Evolutionary conservation across 768 basidiomycete genomes (phyloP).

Genomic region (Pluteus cervinus): DNA sequence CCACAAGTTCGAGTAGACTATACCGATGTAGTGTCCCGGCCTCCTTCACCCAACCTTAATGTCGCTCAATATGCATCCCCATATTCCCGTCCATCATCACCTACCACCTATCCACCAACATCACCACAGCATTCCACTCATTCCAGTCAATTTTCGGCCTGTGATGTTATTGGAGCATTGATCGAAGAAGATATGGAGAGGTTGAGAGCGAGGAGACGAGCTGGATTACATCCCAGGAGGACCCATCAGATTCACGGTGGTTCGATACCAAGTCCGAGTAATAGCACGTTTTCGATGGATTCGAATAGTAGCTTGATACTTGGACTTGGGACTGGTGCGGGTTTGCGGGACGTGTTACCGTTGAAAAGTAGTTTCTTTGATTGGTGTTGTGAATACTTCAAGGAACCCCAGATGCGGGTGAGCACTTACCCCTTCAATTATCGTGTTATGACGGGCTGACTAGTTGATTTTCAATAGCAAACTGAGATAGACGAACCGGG

Average conservation of each 20-base stretch:
- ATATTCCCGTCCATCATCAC: constrained; percentile 53
- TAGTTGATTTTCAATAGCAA: constrained; percentile 46
- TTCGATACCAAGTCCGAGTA: constrained; percentile 59
- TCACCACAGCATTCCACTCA: constrained; percentile 20
- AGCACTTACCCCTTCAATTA: constrained; percentile 15
- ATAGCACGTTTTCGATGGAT: constrained; percentile 74
- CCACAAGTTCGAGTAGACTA: constrained; percentile 18
- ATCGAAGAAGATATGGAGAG: constrained; percentile 96
- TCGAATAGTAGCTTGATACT: constrained; percentile 65
- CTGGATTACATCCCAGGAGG: constrained; percentile 35
- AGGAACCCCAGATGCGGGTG: constrained; percentile 98
- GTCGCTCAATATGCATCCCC: constrained; percentile 73
- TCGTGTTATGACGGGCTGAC: background rate
- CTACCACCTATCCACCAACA: constrained; percentile 19
- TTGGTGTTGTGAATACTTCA: constrained; percentile 97
- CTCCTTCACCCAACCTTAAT: constrained; percentile 76
- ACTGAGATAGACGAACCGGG: constrained; percentile 95
- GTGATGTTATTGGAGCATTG: constrained; percentile 80
- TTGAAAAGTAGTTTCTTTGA: constrained; percentile 91
- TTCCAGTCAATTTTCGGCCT: constrained; percentile 54
- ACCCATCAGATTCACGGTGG: constrained; percentile 29
- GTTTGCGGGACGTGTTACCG: constrained; percentile 81
- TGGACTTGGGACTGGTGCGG: constrained; percentile 73
- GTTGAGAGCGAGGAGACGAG: constrained; percentile 59
- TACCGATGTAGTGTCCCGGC: constrained; percentile 45